These are phyloP conservation scores for Cladophialophora carrionii DNA, from an alignment of 2,329 filamentous ascomycete species.

Conservation along the genomic window DNA sequence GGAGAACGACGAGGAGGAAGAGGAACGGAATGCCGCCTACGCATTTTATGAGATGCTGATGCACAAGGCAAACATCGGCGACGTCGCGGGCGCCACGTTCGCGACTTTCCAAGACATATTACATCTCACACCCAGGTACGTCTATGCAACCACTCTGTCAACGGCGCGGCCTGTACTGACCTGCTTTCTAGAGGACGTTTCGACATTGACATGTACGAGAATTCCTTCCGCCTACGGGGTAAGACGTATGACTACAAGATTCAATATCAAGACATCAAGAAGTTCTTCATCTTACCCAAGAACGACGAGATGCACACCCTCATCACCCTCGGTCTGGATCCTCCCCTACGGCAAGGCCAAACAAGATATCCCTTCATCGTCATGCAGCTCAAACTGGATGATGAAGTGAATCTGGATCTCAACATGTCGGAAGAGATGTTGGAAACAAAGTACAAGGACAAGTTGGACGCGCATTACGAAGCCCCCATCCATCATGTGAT, in stretches of 20 bases:
- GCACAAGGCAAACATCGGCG: conserved; percentile 98
- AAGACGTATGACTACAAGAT: conserved; percentile 99
- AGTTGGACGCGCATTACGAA: conserved; percentile 86
- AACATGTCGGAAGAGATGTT: conserved; percentile 77
- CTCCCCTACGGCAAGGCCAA: conserved; percentile 92
- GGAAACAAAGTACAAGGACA: conserved; percentile 84
- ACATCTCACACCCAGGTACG: conserved; percentile 88
- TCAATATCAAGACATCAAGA: conserved; percentile 96
- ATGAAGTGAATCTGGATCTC: conserved; percentile 93
- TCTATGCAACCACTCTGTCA: conserved; percentile 22
- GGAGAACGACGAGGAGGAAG: conserved; percentile 68
- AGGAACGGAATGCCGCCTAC: conserved; percentile 92
- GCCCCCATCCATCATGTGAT: conserved; percentile 91
- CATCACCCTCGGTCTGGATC: conserved; percentile 91
- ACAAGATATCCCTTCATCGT: conserved; percentile 97
- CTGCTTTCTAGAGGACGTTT: conserved; percentile 78
- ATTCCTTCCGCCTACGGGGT: conserved; percentile 91
- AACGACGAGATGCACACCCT: conserved; percentile 97
- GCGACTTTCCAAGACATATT: conserved; percentile 96
- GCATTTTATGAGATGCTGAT: conserved; percentile 98
- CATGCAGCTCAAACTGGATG: conserved; percentile 98
- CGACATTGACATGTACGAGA: conserved; percentile 99
- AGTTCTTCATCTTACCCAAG: conserved; percentile 97
- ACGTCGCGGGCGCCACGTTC: conserved; percentile 97
- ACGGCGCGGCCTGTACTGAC: conserved; percentile 37